Percentiles rank a stretch among this genome's conserved stretches.
phyloP scores from a whole-genome alignment of 176 grass and related monocot species.

The Eremochloa ophiuroides region DNA sequence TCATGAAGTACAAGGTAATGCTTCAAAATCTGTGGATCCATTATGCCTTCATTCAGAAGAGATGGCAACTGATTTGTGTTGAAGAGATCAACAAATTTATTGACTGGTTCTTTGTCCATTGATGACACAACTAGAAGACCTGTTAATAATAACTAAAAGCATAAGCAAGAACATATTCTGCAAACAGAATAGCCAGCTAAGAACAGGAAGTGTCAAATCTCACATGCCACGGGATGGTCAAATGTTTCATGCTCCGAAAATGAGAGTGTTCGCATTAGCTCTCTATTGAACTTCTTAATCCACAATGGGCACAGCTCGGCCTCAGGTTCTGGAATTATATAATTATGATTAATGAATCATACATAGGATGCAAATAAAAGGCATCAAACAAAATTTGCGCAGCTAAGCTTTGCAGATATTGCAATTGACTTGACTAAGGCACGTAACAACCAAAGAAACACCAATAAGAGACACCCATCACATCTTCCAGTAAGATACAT shows the following conservation, averaged over 20 bases:
- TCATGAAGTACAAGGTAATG: slow-evolving; percentile 96
- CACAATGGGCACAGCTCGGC: slow-evolving; percentile 78
- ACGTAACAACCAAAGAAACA: not conserved
- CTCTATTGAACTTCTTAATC: slow-evolving; percentile 95
- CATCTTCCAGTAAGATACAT: slow-evolving; percentile 7
- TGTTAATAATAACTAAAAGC: slow-evolving; percentile 45
- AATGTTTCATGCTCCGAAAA: slow-evolving; percentile 97
- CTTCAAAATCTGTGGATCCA: slow-evolving; percentile 98
- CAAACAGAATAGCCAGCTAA: slow-evolving; percentile 5
- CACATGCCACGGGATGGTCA: slow-evolving; percentile 98
- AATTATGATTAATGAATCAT: slow-evolving; percentile 22
- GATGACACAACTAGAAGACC: slow-evolving; percentile 94
- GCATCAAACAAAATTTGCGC: slow-evolving; percentile 3
- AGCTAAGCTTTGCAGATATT: not conserved
- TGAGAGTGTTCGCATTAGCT: slow-evolving; percentile 66
- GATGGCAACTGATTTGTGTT: slow-evolving; percentile 77
- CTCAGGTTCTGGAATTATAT: slow-evolving; percentile 72
- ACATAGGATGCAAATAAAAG: slow-evolving; percentile 3
- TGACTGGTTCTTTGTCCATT: slow-evolving; percentile 86
- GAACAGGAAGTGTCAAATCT: slow-evolving; percentile 38
- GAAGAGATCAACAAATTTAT: slow-evolving; percentile 86
- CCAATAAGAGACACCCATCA: not conserved
- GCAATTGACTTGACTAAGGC: not conserved
- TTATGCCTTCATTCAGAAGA: slow-evolving; percentile 90
- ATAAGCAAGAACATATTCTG: slow-evolving; percentile 27